Conservation (phyloP, 106 monocot species). For the Gastrodia elata region DNA sequence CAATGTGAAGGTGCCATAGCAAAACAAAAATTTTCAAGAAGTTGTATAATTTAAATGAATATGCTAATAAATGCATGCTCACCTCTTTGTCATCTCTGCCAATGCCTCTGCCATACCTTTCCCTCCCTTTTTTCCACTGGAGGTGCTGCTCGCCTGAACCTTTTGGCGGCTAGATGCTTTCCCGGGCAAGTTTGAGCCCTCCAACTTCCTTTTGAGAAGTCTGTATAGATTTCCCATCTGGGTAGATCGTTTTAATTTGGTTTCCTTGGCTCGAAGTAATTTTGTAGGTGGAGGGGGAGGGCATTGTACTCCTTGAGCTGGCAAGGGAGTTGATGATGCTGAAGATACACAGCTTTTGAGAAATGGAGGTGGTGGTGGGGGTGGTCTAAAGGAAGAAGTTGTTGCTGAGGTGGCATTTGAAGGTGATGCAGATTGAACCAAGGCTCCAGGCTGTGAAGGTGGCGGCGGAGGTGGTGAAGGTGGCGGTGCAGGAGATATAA, state of each 20-base stretch:
- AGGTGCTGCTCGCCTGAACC: slow-evolving; percentile 7
- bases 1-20: not conserved
- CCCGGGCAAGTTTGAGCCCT: slow-evolving; percentile 29
- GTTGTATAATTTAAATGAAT: not conserved
- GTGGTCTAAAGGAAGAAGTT: not conserved
- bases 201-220: slow-evolving; percentile 39
- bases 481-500: slow-evolving; percentile 8
- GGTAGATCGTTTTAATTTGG: slow-evolving; percentile 47
- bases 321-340: slow-evolving; percentile 6
- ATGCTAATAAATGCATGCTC: not conserved
- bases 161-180: slow-evolving; percentile 21
- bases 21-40: slow-evolving; percentile 3
- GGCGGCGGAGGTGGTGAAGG: not conserved
- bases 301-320: slow-evolving; percentile 15
- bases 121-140: slow-evolving; percentile 14
- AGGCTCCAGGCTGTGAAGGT: not conserved
- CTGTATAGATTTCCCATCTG: slow-evolving; percentile 54
- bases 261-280: slow-evolving; percentile 26
- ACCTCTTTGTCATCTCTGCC: slow-evolving; percentile 62
- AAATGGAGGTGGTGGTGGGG: slow-evolving; percentile 12
- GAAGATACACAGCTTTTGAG: slow-evolving; percentile 2
- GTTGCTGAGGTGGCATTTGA: not conserved
- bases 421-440: not conserved
- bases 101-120: slow-evolving; percentile 61
- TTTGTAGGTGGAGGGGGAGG: slow-evolving; percentile 20